These are phyloP conservation scores for Limonium bicolor DNA, from an alignment of 148 eudicot species.

Conservation along the genomic window DNA sequence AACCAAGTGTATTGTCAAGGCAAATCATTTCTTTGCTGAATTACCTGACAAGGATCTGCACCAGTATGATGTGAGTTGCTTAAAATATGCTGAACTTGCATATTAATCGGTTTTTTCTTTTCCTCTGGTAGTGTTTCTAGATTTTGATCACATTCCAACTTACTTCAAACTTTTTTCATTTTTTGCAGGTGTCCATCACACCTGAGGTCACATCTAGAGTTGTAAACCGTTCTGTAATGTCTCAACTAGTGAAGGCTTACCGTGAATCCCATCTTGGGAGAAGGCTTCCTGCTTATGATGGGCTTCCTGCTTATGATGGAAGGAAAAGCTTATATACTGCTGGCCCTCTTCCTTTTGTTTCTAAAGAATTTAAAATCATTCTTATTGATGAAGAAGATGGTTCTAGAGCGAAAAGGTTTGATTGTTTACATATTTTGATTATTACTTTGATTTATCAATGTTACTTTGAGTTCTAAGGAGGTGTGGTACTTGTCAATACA, in stretches of 20 bases:
- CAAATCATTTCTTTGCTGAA: constrained; percentile 90
- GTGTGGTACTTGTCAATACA: constrained; percentile 11
- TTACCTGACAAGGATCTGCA: constrained; percentile 91
- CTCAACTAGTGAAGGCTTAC: constrained; percentile 40
- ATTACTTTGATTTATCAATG: background rate
- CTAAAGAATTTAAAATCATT: constrained; percentile 51
- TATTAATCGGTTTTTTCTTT: too few species aligned
- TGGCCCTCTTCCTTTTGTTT: constrained; percentile 61
- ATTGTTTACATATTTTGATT: background rate
- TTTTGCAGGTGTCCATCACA: constrained; percentile 51
- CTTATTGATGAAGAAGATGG: constrained; percentile 64
- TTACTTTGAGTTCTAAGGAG: background rate
- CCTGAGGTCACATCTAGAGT: constrained; percentile 77
- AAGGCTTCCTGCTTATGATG: constrained; percentile 80
- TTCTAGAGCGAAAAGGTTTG: constrained; percentile 36
- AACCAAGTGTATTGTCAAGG: constrained; percentile 58
- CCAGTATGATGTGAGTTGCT: constrained; percentile 69
- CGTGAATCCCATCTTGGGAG: constrained; percentile 72
- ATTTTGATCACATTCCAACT: background rate
- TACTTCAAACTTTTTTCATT: background rate
- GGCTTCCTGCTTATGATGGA: constrained; percentile 88
- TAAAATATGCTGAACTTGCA: background rate
- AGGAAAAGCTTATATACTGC: constrained; percentile 78
- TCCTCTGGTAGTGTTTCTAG: background rate
- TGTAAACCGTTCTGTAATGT: constrained; percentile 69